Evolutionary conservation across 2,329 filamentous ascomycete genomes (phyloP).

Genomic region (Rutstroemia sp.): DNA sequence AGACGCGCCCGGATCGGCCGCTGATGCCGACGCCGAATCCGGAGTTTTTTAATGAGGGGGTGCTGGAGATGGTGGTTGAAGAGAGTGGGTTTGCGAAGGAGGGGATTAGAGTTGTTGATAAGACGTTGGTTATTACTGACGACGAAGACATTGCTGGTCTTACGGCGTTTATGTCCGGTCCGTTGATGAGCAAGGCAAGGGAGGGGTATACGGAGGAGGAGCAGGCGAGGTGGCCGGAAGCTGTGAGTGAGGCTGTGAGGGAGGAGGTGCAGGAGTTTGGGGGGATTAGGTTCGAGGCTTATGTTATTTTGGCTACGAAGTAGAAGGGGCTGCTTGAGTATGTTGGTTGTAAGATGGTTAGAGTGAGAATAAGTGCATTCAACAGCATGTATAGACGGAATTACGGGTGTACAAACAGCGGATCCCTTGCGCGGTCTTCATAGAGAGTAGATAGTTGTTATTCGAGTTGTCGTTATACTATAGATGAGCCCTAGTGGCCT

Average conservation of each 20-base stretch:
- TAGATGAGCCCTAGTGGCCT: too few relatives aligned
- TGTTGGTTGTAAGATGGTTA: background rate
- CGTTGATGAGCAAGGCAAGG: slow-evolving; percentile 27
- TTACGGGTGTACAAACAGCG: too few relatives aligned
- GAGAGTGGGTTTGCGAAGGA: background rate
- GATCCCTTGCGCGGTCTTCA: too few relatives aligned
- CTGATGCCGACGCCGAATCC: background rate
- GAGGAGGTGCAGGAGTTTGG: background rate
- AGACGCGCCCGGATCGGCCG: background rate
- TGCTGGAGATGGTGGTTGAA: background rate
- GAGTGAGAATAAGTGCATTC: background rate
- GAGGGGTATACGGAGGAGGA: slow-evolving; percentile 11
- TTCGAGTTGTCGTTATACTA: too few relatives aligned
- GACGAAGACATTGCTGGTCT: slow-evolving; percentile 26
- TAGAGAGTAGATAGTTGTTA: too few relatives aligned
- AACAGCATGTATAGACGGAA: too few relatives aligned
- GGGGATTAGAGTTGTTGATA: slow-evolving; percentile 21
- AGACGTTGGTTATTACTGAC: slow-evolving; percentile 21
- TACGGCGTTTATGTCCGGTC: slow-evolving; percentile 25
- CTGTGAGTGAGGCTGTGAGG: background rate
- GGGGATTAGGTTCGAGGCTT: background rate
- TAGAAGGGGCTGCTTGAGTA: background rate
- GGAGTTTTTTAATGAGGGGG: background rate
- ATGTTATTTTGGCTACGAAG: background rate
- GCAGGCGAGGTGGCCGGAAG: background rate